Evolutionary conservation across 345 rosid species (phyloP), one percentile per base, ranked within the genome.

Genomic region (Lepidium aucheri): DNA sequence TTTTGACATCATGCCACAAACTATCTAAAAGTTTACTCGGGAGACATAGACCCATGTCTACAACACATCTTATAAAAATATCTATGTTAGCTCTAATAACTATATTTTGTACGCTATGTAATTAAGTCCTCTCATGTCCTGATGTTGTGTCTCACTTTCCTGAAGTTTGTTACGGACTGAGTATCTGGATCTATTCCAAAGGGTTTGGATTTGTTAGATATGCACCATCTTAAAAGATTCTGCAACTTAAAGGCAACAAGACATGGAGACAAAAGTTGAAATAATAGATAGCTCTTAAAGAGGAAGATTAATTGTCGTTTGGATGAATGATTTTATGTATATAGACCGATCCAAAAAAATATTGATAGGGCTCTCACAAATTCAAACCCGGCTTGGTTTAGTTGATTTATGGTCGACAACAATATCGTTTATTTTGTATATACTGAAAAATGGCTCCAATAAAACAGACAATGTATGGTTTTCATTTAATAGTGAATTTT

Each of bases 141-240:
- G 16, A 20, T 58, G 8, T 15, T 40, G n/a, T 47, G 9, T 45
- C 56, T 72, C 17, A 38, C 41, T 72, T 40, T 47, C 64, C 7
- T 14, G 0, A 60, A 77, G 73, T 93, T 94, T 35, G 96, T 91
- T 63, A 77, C 85, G 33, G 97, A 91, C 63, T 78, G 91, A 39
- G 84, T 63, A 42, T 85, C 97, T 8, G 96, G 95, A 60, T 85
- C 7, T 6, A 79, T 78, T 90, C 97, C 1, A 91, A 86, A 79
- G 99, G 99, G 9, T 94, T 83, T 80, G 97, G 97, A 53, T 94
- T 94, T 78, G 95, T 94, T 43, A 84, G 79, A 65, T 91, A 90
- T 73, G 76, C 32, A 28, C 83, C 46, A 84, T 81, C 22, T 35
- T 88, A 52, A 93, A 90, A 57, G 95, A 87, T 67, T 95, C 99